Base-by-base conservation (phyloP, 371 early-diverging fungal genomes). In the Actinomucor elegans region DNA sequence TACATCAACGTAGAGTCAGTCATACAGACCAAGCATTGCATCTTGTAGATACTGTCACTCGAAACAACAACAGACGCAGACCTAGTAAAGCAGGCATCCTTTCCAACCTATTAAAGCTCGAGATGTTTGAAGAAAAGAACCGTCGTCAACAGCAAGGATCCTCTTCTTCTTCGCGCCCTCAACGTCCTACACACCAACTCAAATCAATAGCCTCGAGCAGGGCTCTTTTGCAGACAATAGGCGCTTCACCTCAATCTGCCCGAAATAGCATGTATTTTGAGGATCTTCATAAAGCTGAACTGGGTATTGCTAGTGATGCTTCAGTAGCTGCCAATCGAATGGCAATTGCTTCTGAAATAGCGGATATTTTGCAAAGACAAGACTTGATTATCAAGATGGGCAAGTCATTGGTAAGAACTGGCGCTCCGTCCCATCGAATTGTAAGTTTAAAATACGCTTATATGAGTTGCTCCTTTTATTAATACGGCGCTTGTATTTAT, bases 371-470 rank as follows among this genome's bases (percentile, higher is more conserved):
- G n/a, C 70, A 81, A 49, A 71, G 84, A 26, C 86, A 87, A 38
- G 86, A 87, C 41, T 83, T 88, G 38, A 61, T 92, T 35, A 74
- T 90, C 27, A 75, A 86, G 48, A 64, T 87, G 15, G 83, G 87
- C 15, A 82, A 85, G 48, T 73, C 81, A 18, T 75, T 89, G 49
- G 84, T 88, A 47, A 73, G 75, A 38, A 86, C 85, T 48, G 92
- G 92, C 9, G 85, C 89, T 9, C 92, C 91, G 5, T 72, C 85
- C 9, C 92, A 92, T 53, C 79, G 92, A 5, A 80, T 92, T 20
- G 72, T 72, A 68, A 75, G 79, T 51, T 48, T 48, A 51, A n/a
- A n/a, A n/a, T n/a, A n/a, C n/a, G n/a, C n/a, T n/a, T n/a, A n/a
- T n/a, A n/a, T n/a, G n/a, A n/a, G n/a, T n/a, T n/a, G n/a, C n/a